Base-by-base conservation (phyloP, 257 asterid species). In the Salvia splendens region DNA sequence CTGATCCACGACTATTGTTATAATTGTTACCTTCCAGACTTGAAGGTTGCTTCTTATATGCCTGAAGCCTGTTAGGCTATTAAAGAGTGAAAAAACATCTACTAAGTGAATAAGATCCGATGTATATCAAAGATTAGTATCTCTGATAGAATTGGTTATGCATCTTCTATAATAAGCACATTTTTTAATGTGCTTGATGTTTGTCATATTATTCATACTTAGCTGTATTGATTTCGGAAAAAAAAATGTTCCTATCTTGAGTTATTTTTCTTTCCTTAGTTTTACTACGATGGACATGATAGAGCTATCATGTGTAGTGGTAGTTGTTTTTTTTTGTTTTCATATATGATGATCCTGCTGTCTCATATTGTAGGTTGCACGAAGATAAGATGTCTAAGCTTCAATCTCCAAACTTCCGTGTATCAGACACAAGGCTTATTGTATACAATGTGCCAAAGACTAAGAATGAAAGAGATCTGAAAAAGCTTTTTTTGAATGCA, bases 391-490 rank as follows among this genome's bases (percentile, higher is more conserved):
- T 33, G 38, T 33, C 6, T 33, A 33, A 33, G 38, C 38, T 33
- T 33, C 38, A 33, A 33, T 33, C 38, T 33, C 38, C 38, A 33
- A 33, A 33, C 38, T 33, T 33, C 6, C 38, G 38, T 33, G 38
- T 33, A 33, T 33, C 99, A 42, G 91, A 60, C 83, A 33, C 38
- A 33, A 33, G 38, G 6, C 38, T 33, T 33, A 33, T 33, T 33
- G 38, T 33, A 33, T 33, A 33, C 38, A 33, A 3, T 33, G 38
- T 33, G 38, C 38, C 97, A 10, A 91, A 87, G 81, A 80, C 86
- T 5, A 87, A 82, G 97, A 68, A 72, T 42, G 99, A 91, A 47
- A 87, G 75, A 46, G 78, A 75, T 24, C 83, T 88, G 67, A 88
- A 77, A 78, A 78, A 78, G 67, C 74, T 91, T 14, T 91, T 89